Evolutionary conservation across 805 yeast genomes (phyloP).

Genomic region (Candida jianshihensis): DNA sequence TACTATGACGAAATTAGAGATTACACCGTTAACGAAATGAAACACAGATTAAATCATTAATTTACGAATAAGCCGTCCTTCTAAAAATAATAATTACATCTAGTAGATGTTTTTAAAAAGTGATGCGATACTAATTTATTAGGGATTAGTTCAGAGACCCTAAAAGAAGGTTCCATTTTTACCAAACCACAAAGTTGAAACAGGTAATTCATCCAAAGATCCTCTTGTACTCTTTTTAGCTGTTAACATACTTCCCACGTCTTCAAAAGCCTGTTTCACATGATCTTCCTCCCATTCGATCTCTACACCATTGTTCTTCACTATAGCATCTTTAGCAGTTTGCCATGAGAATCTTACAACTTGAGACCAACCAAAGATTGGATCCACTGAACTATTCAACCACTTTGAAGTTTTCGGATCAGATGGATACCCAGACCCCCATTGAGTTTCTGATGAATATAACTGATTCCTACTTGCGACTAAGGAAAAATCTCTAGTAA

Average conservation of each 20-base stretch:
- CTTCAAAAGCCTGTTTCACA: conserved; percentile 21
- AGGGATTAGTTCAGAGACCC: background rate
- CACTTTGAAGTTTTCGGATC: conserved; percentile 84
- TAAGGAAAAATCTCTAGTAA: conserved; percentile 74
- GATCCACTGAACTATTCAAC: conserved; percentile 58
- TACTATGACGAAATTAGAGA: too few relatives aligned
- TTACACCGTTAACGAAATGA: too few relatives aligned
- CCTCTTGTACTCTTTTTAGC: background rate
- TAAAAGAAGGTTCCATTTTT: conserved; percentile 12
- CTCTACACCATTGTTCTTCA: conserved; percentile 40
- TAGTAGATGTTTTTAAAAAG: too few relatives aligned
- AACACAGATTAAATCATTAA: too few relatives aligned
- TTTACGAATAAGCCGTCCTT: too few relatives aligned
- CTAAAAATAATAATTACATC: too few relatives aligned
- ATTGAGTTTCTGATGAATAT: conserved; percentile 20
- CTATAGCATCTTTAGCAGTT: conserved; percentile 71
- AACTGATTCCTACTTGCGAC: conserved; percentile 27
- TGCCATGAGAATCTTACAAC: conserved; percentile 89
- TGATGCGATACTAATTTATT: background rate
- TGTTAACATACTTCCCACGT: conserved; percentile 13
- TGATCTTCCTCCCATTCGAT: conserved; percentile 55
- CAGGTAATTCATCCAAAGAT: conserved; percentile 11
- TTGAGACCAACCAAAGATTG: conserved; percentile 79
- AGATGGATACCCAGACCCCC: conserved; percentile 94
- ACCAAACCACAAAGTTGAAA: conserved; percentile 24